Base-by-base conservation (phyloP, 352 stramenopile species). In the Phytophthora citricola region DNA sequence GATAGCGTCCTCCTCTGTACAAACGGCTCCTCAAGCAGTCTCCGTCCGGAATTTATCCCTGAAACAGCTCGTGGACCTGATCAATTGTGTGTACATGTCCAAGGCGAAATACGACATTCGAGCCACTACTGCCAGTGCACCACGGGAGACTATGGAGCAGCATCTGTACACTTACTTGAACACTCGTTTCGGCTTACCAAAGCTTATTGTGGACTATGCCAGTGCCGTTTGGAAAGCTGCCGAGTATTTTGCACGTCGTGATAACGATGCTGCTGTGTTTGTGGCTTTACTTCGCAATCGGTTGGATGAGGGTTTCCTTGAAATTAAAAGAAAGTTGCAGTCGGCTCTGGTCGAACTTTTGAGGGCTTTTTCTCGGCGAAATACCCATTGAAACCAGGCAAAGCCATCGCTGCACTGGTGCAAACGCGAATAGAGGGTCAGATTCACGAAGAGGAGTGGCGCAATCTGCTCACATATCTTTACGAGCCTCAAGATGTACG, bases 121-220 rank as follows among this genome's bases (percentile, higher is more conserved):
- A n/a, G 69, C 59, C 8, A 64, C 57, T 5, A 73, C 73, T 5
- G 62, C 70, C 29, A 63, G 80, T 1, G 76, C 90, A 0, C 77
- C 88, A 14, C 76, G 81, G 3, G 89, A 96, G 48, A 96, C 88
- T 4, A 86, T 95, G 59, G 88, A 96, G 82, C 89, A 96, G 71
- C 89, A 96, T 61, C 76, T 96, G 76, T 96, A 96, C 75, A 90
- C 89, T 49, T 96, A 92, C 48, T 63, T 96, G 46, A 94, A 93
- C 58, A 88, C 93, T 58, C 81, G 86, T n/a, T 96, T 96, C 50
- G 89, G 89, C 1, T 69, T 96, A 14, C 79, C 83, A 0, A 54
- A 73, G 26, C 71, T 96, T 26, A 92, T 89, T 31, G 75, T 95
- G 31, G 85, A 93, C 41, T 91, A 94, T 54, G 89, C 88, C 1